Evolutionary conservation across 371 early-diverging fungal species (phyloP), one percentile per base, ranked within the genome.

Genomic region (Mortierella sp.): DNA sequence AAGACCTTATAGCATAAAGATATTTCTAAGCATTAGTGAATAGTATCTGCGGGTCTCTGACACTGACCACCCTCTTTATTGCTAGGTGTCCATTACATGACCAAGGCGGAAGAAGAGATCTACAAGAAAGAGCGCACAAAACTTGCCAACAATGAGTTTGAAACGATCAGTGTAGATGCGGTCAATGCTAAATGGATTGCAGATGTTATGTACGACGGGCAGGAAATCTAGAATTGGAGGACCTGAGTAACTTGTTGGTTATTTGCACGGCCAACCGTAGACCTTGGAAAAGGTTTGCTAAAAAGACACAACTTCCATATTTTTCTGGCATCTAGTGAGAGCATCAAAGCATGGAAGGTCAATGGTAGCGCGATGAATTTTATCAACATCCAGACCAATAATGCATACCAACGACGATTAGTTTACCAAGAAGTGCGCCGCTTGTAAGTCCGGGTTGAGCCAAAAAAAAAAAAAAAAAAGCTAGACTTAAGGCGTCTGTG

Each of bases 31-130:
- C n/a, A n/a, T n/a, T n/a, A n/a, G n/a, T n/a, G n/a, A n/a, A n/a
- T n/a, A n/a, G n/a, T n/a, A n/a, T n/a, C 21, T 12, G 14, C 4
- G 28, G 37, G 6, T 26, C 17, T 21, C 37, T 11, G 17, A 6
- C 17, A 1, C 21, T 23, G 4, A 19, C 11, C 17, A 3, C 5
- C 2, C 32, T 46, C 26, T 31, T 32, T 30, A 27, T 11, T 30
- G 31, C 78, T 84, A 81, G 96, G 96, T 14, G 83, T 94, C 8
- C 91, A 93, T 9, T 95, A 89, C 51, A 63, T 93, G 81, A 92
- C 87, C 11, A 60, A 65, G 8, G 80, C 81, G 15, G 91, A 94
- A 50, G 92, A 93, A 37, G 71, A 82, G n/a, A 64, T 59, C 5
- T 83, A 83, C 39, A 71, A 79, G 17, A 67, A 62, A 6, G 84